Conservation (phyloP, 495 filamentous ascomycete species). For the Clavariopsis aquatica region DNA sequence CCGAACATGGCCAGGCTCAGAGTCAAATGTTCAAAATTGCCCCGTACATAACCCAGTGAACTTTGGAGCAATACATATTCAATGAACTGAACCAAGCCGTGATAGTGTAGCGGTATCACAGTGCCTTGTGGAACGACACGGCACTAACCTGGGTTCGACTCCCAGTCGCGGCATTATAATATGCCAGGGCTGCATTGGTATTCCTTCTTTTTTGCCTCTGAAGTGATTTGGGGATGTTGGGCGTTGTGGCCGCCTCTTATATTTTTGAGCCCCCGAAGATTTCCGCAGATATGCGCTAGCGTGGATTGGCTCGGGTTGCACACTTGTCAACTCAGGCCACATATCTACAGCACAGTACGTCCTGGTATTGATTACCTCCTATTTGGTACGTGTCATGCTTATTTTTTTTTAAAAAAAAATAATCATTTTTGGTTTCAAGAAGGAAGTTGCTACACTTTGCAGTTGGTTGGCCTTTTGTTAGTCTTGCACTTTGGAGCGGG, state of each 20-base stretch:
- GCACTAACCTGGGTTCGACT: conserved; percentile 2
- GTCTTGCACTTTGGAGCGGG: too few species aligned
- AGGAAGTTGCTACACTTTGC: too few species aligned
- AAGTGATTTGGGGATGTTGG: neutral
- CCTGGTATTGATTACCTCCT: too few species aligned
- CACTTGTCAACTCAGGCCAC: too few species aligned
- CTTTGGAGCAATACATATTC: neutral
- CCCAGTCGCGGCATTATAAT: neutral
- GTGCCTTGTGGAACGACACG: conserved; percentile 2
- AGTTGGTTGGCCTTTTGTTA: too few species aligned
- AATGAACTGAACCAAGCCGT: neutral
- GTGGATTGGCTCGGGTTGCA: neutral
- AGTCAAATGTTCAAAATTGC: neutral
- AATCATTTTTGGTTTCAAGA: too few species aligned
- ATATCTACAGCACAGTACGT: too few species aligned
- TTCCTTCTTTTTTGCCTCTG: neutral
- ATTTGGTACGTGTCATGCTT: too few species aligned
- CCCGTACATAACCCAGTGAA: neutral
- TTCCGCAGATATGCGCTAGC: neutral
- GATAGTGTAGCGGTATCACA: conserved; percentile 3
- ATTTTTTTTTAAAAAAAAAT: too few species aligned
- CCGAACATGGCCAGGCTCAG: neutral
- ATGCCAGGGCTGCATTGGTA: neutral
- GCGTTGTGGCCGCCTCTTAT: neutral
- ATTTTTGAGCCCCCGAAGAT: neutral